Base-by-base conservation (phyloP, 2,329 filamentous ascomycete genomes). In the Cryphonectria naterciae region DNA sequence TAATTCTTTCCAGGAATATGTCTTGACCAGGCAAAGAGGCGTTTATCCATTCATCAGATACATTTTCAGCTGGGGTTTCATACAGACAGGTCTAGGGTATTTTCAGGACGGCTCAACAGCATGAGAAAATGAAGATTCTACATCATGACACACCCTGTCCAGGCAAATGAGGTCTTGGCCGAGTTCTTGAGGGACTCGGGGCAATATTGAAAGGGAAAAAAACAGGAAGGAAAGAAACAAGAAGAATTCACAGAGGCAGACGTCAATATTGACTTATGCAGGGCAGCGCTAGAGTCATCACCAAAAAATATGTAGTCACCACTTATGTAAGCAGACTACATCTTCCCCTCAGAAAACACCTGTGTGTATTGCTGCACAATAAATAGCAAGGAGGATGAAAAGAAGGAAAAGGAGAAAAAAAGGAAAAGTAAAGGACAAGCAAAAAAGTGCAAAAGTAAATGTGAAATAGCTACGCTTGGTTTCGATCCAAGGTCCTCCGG, bases 401-500 rank as follows among this genome's bases (percentile, higher is more conserved):
- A n/a, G 46, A 37, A 37, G 28, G 7, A 35, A 15, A 3, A 39
- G 11, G 10, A 1, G 0, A 39, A 39, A 39, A 22, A 37, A 49
- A 19, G 19, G 58, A 66, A 54, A 66, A n/a, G 17, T 19, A 28
- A 25, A 22, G n/a, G n/a, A n/a, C n/a, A n/a, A n/a, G n/a, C n/a
- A n/a, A n/a, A 22, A 37, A 58, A 19, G 17, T 10, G n/a, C 52
- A 70, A 67, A 62, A 69, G 22, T 15, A 1, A 49, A 58, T 56
- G 39, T 43, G 5, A 15, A 52, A 28, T 72, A 72, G 71, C 71
- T 72, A 70, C 65, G 67, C 63, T 67, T 70, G 68, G 71, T 72
- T 72, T 72, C 71, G 71, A 72, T 72, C 71, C 68, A 70, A 67
- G 52, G 71, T 49, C 71, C 71, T 72, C 71, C 71, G 71, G 71